A percentile compares a stretch with the other conserved stretches of the same genome.
phyloP scores from a whole-genome alignment of 176 grass and related monocot species.

The Metroxylon sagu region DNA sequence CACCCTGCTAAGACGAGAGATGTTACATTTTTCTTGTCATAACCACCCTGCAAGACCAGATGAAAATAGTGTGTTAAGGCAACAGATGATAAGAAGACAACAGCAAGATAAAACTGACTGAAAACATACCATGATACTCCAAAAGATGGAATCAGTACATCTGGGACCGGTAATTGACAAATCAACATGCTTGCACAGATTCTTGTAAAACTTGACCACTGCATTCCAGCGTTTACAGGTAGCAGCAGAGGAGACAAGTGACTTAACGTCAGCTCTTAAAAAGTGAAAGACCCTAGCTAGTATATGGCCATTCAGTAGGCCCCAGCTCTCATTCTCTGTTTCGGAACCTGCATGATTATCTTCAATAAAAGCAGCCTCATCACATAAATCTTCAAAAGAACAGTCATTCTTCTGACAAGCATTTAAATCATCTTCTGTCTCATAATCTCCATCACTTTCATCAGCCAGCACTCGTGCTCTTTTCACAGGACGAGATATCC shows the following conservation, averaged over 20 bases:
- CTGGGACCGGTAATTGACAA: conserved; percentile 66
- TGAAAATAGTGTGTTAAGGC: conserved; percentile 4
- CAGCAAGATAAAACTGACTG: conserved; percentile 21
- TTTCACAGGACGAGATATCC: conserved; percentile 52
- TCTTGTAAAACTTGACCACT: conserved; percentile 62
- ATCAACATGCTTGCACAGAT: conserved; percentile 53
- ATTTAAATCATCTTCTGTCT: conserved; percentile 56
- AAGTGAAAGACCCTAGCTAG: conserved; percentile 91
- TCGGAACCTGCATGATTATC: conserved; percentile 18
- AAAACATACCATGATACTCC: conserved; percentile 59
- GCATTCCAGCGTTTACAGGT: conserved; percentile 71
- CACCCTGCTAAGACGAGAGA: conserved; percentile 66
- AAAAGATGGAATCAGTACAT: conserved; percentile 64
- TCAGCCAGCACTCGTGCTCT: conserved; percentile 50
- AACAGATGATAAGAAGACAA: conserved; percentile 17
- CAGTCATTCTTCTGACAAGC: conserved; percentile 50
- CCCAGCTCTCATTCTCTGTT: conserved; percentile 50
- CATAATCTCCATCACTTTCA: conserved; percentile 53
- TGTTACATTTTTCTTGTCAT: conserved; percentile 65
- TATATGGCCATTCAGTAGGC: conserved; percentile 40
- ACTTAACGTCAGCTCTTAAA: conserved; percentile 71
- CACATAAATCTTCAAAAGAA: conserved; percentile 74
- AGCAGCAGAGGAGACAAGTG: conserved; percentile 71
- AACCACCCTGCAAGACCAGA: conserved; percentile 59
- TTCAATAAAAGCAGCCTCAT: conserved; percentile 30